Evolutionary conservation across 139 green algal species (phyloP).

Genomic region (Auxenochlorella protothecoides): DNA sequence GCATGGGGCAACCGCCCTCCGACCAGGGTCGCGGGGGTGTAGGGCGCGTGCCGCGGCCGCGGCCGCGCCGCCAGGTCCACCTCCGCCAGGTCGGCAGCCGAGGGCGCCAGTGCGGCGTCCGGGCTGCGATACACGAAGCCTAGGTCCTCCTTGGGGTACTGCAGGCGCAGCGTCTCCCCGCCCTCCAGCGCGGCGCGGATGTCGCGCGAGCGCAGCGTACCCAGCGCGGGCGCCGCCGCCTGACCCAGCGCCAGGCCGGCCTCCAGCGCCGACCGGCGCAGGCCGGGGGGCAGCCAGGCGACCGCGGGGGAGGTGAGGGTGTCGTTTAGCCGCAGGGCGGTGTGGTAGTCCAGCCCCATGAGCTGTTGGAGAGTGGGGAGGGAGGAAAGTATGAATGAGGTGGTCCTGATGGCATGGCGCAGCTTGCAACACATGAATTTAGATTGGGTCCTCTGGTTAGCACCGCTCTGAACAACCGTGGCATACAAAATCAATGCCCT

Average conservation of each 20-base stretch:
- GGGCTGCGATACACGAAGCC: conserved; percentile 59
- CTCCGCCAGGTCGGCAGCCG: background rate
- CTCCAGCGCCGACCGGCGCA: conserved; percentile 21
- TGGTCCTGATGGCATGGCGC: too few species aligned
- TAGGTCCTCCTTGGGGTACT: conserved; percentile 85
- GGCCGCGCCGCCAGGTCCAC: conserved; percentile 1
- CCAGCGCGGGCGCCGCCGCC: conserved; percentile 8
- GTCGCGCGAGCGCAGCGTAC: conserved; percentile 5
- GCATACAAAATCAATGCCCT: too few species aligned
- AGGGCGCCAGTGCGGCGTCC: background rate
- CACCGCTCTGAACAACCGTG: too few species aligned
- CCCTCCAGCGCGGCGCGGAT: background rate
- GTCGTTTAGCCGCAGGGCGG: conserved; percentile 42
- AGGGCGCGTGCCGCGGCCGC: conserved; percentile 20
- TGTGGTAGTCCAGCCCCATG: conserved; percentile 69
- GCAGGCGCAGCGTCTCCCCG: conserved; percentile 69
- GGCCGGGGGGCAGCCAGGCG: conserved; percentile 1
- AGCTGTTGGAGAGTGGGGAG: background rate
- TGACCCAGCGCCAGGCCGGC: conserved; percentile 30
- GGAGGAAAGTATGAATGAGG: background rate
- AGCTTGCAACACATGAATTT: background rate
- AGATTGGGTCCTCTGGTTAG: conserved; percentile 7
- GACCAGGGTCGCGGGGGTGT: conserved; percentile 29
- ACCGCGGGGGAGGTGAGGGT: conserved; percentile 14
- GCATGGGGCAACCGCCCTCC: conserved; percentile 59